These are phyloP conservation scores for Phaffia australis DNA, from an alignment of 768 basidiomycete species.

Conservation along the genomic window DNA sequence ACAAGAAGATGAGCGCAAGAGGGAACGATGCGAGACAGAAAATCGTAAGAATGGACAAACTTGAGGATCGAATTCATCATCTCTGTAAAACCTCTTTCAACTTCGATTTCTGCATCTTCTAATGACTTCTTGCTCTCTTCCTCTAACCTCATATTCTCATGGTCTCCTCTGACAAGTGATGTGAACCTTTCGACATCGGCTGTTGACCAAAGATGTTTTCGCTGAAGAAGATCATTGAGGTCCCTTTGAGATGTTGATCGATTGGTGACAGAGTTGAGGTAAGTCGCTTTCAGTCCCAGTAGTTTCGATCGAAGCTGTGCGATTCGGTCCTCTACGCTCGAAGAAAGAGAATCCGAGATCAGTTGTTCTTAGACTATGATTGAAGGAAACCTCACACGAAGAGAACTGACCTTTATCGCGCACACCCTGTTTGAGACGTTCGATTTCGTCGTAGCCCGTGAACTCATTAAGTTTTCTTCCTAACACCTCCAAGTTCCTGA, in stretches of 20 bases:
- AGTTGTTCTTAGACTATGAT: not conserved
- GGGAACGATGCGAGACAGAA: not conserved
- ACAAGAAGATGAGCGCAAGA: not conserved
- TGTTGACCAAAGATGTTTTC: slow-evolving; percentile 89
- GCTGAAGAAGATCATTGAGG: slow-evolving; percentile 86
- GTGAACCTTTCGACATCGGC: slow-evolving; percentile 79
- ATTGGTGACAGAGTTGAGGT: slow-evolving; percentile 65
- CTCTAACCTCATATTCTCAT: slow-evolving; percentile 72
- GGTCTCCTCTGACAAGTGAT: slow-evolving; percentile 77
- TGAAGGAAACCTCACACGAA: not conserved
- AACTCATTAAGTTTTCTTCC: slow-evolving; percentile 71
- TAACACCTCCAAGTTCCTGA: slow-evolving; percentile 36
- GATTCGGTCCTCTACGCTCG: slow-evolving; percentile 58
- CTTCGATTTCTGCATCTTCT: slow-evolving; percentile 59
- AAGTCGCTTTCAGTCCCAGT: slow-evolving; percentile 57
- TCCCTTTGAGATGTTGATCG: slow-evolving; percentile 84
- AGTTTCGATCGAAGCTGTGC: slow-evolving; percentile 56
- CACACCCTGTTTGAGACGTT: slow-evolving; percentile 64
- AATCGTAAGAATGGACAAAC: not conserved
- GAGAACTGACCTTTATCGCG: slow-evolving; percentile 61
- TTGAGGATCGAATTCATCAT: slow-evolving; percentile 75
- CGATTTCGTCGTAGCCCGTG: slow-evolving; percentile 86
- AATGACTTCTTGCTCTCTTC: slow-evolving; percentile 56
- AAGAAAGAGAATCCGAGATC: not conserved
- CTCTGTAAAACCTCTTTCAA: slow-evolving; percentile 73